Conservation (phyloP, 1,139 yeast genomes). For the Blastobotrys illinoisensis region DNA sequence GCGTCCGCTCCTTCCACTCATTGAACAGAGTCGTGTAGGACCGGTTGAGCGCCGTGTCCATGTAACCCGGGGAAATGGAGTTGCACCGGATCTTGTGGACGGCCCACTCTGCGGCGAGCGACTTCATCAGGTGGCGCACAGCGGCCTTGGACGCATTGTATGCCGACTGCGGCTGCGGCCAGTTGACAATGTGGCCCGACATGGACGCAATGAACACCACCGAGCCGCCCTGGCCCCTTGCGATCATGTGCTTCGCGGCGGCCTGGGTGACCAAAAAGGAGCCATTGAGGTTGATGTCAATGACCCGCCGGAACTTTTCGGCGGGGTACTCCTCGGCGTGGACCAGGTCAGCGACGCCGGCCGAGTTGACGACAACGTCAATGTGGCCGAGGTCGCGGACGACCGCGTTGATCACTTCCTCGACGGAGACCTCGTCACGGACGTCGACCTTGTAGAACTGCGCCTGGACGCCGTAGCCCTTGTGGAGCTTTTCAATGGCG, state of each 20-base stretch:
- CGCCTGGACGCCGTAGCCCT: constrained; percentile 55
- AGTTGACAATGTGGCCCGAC: constrained; percentile 62
- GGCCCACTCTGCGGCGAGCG: constrained; percentile 57
- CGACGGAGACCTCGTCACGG: constrained; percentile 50
- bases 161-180: constrained; percentile 55
- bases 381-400: constrained; percentile 57
- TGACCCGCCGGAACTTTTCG: constrained; percentile 62
- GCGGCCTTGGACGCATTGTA: constrained; percentile 61
- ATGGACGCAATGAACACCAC: constrained; percentile 53
- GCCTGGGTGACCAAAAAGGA: constrained; percentile 65
- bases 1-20: constrained; percentile 57
- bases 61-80: constrained; percentile 54
- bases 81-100: constrained; percentile 48
- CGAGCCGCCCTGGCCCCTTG: constrained; percentile 44
- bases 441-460: constrained; percentile 64
- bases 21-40: constrained; percentile 44
- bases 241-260: constrained; percentile 70
- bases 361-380: constrained; percentile 62
- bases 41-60: constrained; percentile 51
- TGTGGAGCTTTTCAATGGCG: constrained; percentile 47
- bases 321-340: constrained; percentile 81
- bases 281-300: constrained; percentile 75
- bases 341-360: constrained; percentile 76
- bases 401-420: constrained; percentile 46
- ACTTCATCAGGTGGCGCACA: constrained; percentile 49